Base-by-base conservation (phyloP, 345 rosid species). In the Ceriops zippeliana region DNA sequence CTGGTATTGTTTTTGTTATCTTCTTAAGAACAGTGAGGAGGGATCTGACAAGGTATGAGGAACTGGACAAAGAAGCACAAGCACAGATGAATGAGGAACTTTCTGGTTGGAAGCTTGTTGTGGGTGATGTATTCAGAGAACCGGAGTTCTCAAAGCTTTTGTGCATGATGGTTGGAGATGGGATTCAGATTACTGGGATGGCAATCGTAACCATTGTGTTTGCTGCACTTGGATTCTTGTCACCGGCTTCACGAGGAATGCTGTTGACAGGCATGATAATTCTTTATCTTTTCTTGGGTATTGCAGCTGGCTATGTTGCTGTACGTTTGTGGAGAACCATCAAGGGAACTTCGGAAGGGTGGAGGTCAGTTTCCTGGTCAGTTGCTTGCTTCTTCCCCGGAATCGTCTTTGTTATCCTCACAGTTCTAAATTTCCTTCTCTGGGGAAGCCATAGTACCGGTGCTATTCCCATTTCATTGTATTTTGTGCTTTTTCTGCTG, bases 31-130 rank as follows among this genome's bases (percentile, higher is more conserved):
- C 92, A 26, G 96, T 90, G 66, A 83, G 96, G 73, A 86, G 96
- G 82, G 96, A 89, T 79, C 79, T 89, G 85, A 89, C 96, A 51
- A 83, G 87, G 80, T 87, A 87, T 61, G 96, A 87, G 80, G 96
- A 90, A 37, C 70, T 86, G 70, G 96, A 90, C 82, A 87, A 87
- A 75, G 92, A 89, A 79, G 87, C 92, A 57, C 92, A 87, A 73
- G 90, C 96, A 63, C 96, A 87, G 81, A 87, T 87, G 90, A 89
- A 87, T 28, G 96, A 87, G 80, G 96, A 89, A 82, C 92, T 89
- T 66, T 84, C 96, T 58, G 90, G 92, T 34, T 89, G 96, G 96
- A 89, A 89, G 81, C 92, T 89, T 82, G 92, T 89, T 67, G 96
- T 87, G 1, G 96, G 96, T 64, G 96, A 90, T 78, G 92, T 90